phyloP scores from a whole-genome alignment of 2,329 filamentous ascomycete genomes.

The Arthrinium phaeospermum region DNA sequence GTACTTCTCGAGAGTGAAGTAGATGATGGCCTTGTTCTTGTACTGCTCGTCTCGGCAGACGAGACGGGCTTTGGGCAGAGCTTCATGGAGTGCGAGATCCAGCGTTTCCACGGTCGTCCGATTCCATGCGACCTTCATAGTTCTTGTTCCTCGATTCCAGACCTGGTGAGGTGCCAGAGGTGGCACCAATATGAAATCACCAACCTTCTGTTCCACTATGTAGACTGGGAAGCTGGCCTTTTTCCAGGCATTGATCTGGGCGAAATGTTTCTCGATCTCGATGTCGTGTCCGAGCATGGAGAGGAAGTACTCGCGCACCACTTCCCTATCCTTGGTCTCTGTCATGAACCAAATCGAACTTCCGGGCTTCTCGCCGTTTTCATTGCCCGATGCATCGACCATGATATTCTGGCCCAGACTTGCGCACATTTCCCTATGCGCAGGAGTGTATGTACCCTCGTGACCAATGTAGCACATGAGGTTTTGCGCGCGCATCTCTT shows the following conservation, averaged over 20 bases:
- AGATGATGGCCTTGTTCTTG: conserved; percentile 96
- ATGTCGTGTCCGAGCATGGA: conserved; percentile 95
- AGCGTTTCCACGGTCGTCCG: conserved; percentile 91
- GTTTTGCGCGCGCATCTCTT: conserved; percentile 90
- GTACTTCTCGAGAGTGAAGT: conserved; percentile 86
- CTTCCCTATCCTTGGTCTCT: conserved; percentile 86
- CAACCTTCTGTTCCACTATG: conserved; percentile 86
- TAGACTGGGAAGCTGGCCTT: conserved; percentile 93
- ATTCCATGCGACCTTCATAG: conserved; percentile 99
- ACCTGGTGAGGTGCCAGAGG: conserved; percentile 95
- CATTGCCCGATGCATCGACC: conserved; percentile 83
- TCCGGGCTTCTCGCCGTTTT: conserved; percentile 78
- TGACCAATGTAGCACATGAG: conserved; percentile 99
- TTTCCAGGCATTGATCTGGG: conserved; percentile 94
- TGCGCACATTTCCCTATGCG: conserved; percentile 97
- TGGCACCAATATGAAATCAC: conserved; percentile 93
- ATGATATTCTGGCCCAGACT: conserved; percentile 97
- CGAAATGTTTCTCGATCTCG: conserved; percentile 96
- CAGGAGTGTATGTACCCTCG: conserved; percentile 94
- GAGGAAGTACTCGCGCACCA: conserved; percentile 92
- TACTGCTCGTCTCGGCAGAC: conserved; percentile 98
- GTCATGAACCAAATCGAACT: conserved; percentile 99
- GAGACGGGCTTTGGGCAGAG: conserved; percentile 84
- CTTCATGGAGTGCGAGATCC: conserved; percentile 83
- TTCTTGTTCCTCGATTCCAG: conserved; percentile 95